Percentiles rank a stretch among this genome's conserved stretches.
These are phyloP conservation scores for Leccinum arenicola DNA, from an alignment of 768 basidiomycete genomes.

Conservation along the genomic window DNA sequence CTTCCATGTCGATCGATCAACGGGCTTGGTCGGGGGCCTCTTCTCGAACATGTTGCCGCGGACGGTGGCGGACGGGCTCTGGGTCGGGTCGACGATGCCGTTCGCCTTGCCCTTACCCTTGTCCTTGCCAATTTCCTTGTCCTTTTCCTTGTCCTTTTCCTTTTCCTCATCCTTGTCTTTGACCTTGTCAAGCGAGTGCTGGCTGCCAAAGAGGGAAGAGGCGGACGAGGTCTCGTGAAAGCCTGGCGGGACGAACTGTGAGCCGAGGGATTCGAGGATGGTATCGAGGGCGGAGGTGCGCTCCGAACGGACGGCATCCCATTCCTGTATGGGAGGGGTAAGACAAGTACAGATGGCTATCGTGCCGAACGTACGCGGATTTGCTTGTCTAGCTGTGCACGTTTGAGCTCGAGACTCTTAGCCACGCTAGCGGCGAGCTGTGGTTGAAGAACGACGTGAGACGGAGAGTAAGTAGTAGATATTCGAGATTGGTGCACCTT, in stretches of 20 bases:
- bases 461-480: neutral
- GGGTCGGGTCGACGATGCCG: constrained; percentile 38
- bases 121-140: neutral
- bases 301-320: constrained; percentile 63
- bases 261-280: constrained; percentile 69
- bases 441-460: neutral
- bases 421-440: constrained; percentile 74
- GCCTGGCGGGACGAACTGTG: constrained; percentile 72
- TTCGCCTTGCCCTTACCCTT: constrained; percentile 18
- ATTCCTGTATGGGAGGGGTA: constrained; percentile 49
- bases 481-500: constrained; percentile 44
- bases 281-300: constrained; percentile 62
- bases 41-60: constrained; percentile 21
- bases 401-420: constrained; percentile 72
- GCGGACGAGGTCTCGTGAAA: constrained; percentile 67
- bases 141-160: neutral
- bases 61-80: constrained; percentile 32
- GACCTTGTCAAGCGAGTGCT: constrained; percentile 47
- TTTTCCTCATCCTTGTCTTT: neutral
- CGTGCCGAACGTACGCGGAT: constrained; percentile 48
- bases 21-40: constrained; percentile 18
- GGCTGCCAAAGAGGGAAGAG: constrained; percentile 80
- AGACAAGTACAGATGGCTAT: neutral
- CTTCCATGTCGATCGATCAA: constrained; percentile 68
- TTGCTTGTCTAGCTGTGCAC: constrained; percentile 54